Percentiles rank a stretch among this genome's conserved stretches.
These are phyloP conservation scores for Ceratocystis cacaofunesta DNA, from an alignment of 2,329 filamentous ascomycete genomes.

Conservation along the genomic window DNA sequence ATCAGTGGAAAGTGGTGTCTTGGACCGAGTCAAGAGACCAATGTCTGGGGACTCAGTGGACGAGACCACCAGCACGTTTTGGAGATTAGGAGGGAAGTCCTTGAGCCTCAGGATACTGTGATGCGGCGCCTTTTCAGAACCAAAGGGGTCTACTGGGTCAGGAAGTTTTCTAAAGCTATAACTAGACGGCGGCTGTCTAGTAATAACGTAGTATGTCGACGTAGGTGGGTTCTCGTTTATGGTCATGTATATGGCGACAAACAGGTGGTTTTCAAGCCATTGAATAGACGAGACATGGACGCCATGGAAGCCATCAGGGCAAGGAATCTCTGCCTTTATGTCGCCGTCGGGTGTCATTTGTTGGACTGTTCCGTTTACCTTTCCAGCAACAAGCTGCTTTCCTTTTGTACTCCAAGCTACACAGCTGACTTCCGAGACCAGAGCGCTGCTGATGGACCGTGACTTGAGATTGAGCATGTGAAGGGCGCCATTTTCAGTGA, in stretches of 20 bases:
- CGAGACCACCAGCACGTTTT: conserved; percentile 67
- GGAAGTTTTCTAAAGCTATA: conserved; percentile 62
- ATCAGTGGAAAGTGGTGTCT: conserved; percentile 47
- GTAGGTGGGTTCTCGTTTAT: conserved; percentile 41
- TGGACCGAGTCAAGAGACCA: conserved; percentile 61
- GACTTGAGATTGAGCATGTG: conserved; percentile 69
- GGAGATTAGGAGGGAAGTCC: conserved; percentile 64
- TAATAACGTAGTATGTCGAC: conserved; percentile 68
- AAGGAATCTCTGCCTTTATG: conserved; percentile 63
- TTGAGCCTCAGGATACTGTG: conserved; percentile 65
- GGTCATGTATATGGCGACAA: conserved; percentile 65
- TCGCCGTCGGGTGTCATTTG: conserved; percentile 76
- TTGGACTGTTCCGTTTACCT: conserved; percentile 61
- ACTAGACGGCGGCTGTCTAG: conserved; percentile 41
- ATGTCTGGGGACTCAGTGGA: conserved; percentile 70
- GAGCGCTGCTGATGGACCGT: conserved; percentile 43
- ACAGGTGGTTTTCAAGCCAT: conserved; percentile 81
- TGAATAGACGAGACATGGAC: conserved; percentile 63
- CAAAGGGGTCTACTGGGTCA: conserved; percentile 61
- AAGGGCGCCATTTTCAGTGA: conserved; percentile 67
- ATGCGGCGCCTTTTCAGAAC: conserved; percentile 50
- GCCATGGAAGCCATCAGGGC: conserved; percentile 51
- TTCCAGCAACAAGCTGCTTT: conserved; percentile 80
- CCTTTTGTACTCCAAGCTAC: conserved; percentile 85
- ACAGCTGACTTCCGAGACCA: conserved; percentile 66